Evolutionary conservation across 1,139 yeast species (phyloP), one percentile per base, ranked within the genome.

Genomic region (Pichia sp.): DNA sequence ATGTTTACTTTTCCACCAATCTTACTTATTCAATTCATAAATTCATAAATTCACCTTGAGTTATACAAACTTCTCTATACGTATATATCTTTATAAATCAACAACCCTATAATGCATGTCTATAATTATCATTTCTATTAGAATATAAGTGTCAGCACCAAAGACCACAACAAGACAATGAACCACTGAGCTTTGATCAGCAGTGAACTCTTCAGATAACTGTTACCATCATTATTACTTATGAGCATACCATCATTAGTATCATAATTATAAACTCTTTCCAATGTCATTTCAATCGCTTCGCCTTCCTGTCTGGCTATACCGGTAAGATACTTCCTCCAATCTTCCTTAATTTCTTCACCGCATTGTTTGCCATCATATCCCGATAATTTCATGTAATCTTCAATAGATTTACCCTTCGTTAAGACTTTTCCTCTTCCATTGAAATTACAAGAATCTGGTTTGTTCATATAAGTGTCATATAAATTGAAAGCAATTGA

Each of bases 401-500:
- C 57, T 10, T 47, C 65, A 1, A 58, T 45, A 0, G 62, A 50
- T 11, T 62, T 62, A 21, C 56, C 57, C 36, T 62, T 63, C 2
- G 63, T 52, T 9, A 70, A 64, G 38, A 72, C 54, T 19, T 66
- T 61, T 0, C 77, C 81, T 33, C 66, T 50, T 1, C 71, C 73
- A 37, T 65, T 63, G 51, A 71, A 72, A 48, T 70, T 65, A 56
- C 81, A 76, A 28, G 46, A 49, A 10, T 58, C 3, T 61, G 57
- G 10, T 63, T 61, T 58, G 7, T 67, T 68, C 40, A 67, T 58
- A 9, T 57, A 59, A 22, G 63, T 53, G 57, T 71, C 81, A 42
- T 73, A 66, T 56, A 44, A 74, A 59, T 81, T 79, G 54, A 81
- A 64, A 20, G 76, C 77, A 54, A 72, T 74, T 0, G 85, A 76